Evolutionary conservation across 129 eudicot species (phyloP), one percentile per base, ranked within the genome.

Genomic region (Artemisia tridentata): DNA sequence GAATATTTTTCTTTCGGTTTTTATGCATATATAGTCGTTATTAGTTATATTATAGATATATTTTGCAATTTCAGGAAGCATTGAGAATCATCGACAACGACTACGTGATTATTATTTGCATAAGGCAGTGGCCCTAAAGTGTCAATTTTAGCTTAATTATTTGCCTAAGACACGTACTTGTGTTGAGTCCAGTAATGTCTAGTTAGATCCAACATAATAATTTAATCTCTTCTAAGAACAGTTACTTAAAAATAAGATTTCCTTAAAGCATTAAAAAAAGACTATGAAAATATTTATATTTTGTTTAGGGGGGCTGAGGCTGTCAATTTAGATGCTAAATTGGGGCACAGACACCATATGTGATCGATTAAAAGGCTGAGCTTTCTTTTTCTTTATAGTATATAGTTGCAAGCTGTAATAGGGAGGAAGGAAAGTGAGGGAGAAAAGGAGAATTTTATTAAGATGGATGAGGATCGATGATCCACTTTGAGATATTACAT

Each of bases 261-360:
- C 27, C 63, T 49, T 19, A 21, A 63, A 49, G 19, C 54, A 51
- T 20, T 62, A 17, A 27, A 4, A 53, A 53, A 18, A 41, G 15
- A 7, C 15, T 16, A 3, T 4, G 11, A 50, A 50, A 1, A 3
- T 50, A 4, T 7, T n/a, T n/a, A 50, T 50, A 50, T 50, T 34
- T 10, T 45, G 51, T 19, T 5, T 53, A n/a, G n/a, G 41, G 65
- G 27, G 72, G 15, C 20, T 23, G 79, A n/a, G n/a, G n/a, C n/a
- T n/a, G n/a, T 52, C 79, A 55, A 75, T 75, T 75, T 65, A 66
- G 72, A 57, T 41, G 46, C 72, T 59, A 68, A 31, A 49, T 18
- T 6, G 23, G 60, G 73, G 73, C 59, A 47, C 47, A 67, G 29
- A 47, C 62, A 67, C 21, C 14, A 27, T 47, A 27, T 47, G 58